A percentile compares a stretch with the other conserved stretches of the same genome.
phyloP scores from a whole-genome alignment of 441 rosid species.

The Pelargonium myrrhifolium region DNA sequence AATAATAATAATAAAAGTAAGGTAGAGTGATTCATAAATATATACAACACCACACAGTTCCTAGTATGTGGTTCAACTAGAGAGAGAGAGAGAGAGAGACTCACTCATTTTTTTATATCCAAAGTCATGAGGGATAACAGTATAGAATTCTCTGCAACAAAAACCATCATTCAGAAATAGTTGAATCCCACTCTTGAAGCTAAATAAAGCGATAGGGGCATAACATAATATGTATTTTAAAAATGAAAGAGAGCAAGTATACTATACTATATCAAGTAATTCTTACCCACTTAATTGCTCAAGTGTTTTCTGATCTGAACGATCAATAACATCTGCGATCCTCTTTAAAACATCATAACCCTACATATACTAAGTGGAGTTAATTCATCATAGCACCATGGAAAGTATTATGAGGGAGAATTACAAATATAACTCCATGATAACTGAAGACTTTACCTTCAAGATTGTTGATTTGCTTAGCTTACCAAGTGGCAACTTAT shows the following conservation, averaged over 20 bases:
- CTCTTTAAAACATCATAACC: constrained; percentile 81
- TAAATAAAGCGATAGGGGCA: background rate
- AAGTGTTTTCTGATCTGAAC: constrained; percentile 39
- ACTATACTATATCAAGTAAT: constrained; percentile 12
- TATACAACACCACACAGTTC: background rate
- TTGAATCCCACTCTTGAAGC: constrained; percentile 9
- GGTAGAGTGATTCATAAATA: background rate
- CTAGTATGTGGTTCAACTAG: background rate
- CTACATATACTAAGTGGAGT: constrained; percentile 29
- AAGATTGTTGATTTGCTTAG: constrained; percentile 72
- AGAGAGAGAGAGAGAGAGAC: constrained; percentile 24
- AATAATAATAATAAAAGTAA: background rate
- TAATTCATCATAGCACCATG: background rate
- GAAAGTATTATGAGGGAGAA: background rate
- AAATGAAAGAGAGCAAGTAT: background rate
- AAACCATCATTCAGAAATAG: constrained; percentile 9
- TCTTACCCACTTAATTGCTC: constrained; percentile 80
- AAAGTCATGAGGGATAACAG: constrained; percentile 82
- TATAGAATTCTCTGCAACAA: constrained; percentile 75
- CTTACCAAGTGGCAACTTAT: constrained; percentile 90
- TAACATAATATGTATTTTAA: background rate
- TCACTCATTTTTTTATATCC: constrained; percentile 81
- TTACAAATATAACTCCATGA: background rate
- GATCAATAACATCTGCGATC: constrained; percentile 52
- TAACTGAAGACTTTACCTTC: constrained; percentile 39